Evolutionary conservation across 129 eudicot genomes (phyloP).

Genomic region (Artemisia argyi): DNA sequence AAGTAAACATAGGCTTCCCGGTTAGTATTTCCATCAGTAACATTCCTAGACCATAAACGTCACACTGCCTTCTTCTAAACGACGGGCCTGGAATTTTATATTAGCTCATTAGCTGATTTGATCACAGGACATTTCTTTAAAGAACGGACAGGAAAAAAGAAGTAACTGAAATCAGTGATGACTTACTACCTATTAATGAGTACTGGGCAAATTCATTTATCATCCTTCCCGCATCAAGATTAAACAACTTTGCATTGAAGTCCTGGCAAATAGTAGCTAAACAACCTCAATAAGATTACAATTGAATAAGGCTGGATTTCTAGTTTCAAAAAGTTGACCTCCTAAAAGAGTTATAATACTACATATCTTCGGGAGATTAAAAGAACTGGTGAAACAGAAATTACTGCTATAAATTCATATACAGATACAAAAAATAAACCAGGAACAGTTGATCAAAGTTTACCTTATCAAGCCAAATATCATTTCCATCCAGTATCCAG

Average conservation of each 20-base stretch:
- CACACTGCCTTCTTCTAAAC: conserved; percentile 14
- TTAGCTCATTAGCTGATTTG: too few relatives aligned
- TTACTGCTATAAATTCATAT: background rate
- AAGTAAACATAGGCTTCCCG: background rate
- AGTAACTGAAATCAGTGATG: background rate
- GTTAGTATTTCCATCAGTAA: conserved; percentile 17
- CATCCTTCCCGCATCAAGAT: conserved; percentile 7
- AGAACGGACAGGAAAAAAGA: background rate
- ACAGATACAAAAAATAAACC: background rate
- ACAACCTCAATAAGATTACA: background rate
- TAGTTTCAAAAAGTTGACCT: background rate
- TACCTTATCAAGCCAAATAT: conserved; percentile 25
- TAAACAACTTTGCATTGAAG: conserved; percentile 11
- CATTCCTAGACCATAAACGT: conserved; percentile 15
- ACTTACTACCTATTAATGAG: background rate
- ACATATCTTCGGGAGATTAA: background rate
- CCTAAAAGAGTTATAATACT: too few relatives aligned
- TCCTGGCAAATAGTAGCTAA: background rate
- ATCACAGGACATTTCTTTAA: background rate
- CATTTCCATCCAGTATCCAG: conserved; percentile 12
- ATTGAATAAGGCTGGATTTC: background rate
- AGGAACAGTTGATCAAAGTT: background rate
- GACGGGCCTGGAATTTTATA: background rate
- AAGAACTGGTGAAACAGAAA: background rate
- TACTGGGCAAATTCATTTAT: background rate